Conservation (phyloP, 352 stramenopile species). For the Phytophthora fragariaefolia region DNA sequence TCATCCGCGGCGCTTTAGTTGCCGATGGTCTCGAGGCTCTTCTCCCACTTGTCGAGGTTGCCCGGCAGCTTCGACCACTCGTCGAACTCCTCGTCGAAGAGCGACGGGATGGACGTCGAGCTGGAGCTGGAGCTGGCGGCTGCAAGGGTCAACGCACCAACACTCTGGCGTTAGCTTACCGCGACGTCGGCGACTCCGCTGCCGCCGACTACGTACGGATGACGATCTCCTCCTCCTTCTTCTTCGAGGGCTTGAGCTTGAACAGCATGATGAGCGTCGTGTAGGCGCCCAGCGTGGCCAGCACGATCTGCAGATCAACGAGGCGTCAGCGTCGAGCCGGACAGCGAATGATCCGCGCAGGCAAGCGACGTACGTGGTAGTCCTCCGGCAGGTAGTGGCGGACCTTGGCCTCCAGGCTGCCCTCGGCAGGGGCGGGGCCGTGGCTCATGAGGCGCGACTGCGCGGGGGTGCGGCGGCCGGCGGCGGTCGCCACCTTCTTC, state of each 20-base stretch:
- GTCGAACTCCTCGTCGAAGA: conserved; percentile 88
- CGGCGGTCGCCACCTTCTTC: conserved; percentile 67
- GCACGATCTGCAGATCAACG: conserved; percentile 63
- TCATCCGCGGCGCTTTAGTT: conserved; percentile 55
- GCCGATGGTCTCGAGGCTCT: conserved; percentile 86
- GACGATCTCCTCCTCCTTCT: conserved; percentile 68
- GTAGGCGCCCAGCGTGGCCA: conserved; percentile 86
- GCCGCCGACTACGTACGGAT: conserved; percentile 36
- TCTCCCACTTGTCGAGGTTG: conserved; percentile 89
- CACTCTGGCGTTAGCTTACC: too few relatives aligned
- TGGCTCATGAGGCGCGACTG: conserved; percentile 83
- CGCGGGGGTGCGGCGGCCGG: conserved; percentile 45
- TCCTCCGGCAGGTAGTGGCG: conserved; percentile 84
- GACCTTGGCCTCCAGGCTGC: conserved; percentile 86
- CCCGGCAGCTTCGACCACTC: conserved; percentile 86
- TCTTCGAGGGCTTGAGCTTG: conserved; percentile 88
- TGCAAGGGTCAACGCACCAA: conserved; percentile 25
- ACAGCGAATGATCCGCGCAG: not conserved
- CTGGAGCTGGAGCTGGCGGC: conserved; percentile 44
- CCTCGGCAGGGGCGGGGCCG: conserved; percentile 61
- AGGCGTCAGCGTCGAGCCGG: conserved; percentile 7
- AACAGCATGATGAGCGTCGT: conserved; percentile 80
- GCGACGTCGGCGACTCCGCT: conserved; percentile 1
- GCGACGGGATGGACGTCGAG: conserved; percentile 76
- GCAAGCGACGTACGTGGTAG: conserved; percentile 71